Conservation (phyloP, 2,329 filamentous ascomycete species). For the Botrytis pseudocinerea region DNA sequence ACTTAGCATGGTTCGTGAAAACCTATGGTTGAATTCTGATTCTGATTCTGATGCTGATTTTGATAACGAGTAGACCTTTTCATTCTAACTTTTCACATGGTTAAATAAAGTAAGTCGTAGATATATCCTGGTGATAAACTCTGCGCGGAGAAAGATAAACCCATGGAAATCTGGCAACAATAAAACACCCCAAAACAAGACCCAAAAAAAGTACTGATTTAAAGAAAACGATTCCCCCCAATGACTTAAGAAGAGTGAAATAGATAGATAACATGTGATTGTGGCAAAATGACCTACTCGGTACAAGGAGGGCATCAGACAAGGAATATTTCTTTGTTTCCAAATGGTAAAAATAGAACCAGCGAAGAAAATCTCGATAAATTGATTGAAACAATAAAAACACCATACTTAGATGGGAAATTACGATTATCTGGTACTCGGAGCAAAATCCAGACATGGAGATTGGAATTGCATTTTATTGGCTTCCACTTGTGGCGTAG, state of each 20-base stretch:
- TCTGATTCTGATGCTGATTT: neutral
- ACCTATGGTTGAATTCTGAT: neutral
- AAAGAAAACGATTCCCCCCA: neutral
- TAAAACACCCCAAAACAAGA: neutral
- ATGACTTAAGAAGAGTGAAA: neutral
- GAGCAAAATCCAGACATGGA: neutral
- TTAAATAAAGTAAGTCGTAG: neutral
- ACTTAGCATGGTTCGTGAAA: neutral
- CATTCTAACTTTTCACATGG: neutral
- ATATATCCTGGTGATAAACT: conserved; percentile 1
- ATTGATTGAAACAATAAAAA: neutral
- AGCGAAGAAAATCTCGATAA: neutral
- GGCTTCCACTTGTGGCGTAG: neutral
- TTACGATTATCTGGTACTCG: neutral
- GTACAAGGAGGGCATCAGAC: neutral
- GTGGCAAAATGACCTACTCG: neutral
- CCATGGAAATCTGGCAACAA: neutral
- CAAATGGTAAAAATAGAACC: neutral
- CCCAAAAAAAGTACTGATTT: neutral
- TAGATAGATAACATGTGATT: neutral
- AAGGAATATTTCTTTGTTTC: neutral
- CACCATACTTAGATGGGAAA: neutral
- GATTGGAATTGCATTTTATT: neutral
- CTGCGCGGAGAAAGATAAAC: neutral
- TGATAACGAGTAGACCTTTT: neutral